Percentiles rank a stretch among this genome's conserved stretches.
These are phyloP conservation scores for Ambrosia artemisiifolia DNA, from an alignment of 129 eudicot genomes.

Conservation along the genomic window DNA sequence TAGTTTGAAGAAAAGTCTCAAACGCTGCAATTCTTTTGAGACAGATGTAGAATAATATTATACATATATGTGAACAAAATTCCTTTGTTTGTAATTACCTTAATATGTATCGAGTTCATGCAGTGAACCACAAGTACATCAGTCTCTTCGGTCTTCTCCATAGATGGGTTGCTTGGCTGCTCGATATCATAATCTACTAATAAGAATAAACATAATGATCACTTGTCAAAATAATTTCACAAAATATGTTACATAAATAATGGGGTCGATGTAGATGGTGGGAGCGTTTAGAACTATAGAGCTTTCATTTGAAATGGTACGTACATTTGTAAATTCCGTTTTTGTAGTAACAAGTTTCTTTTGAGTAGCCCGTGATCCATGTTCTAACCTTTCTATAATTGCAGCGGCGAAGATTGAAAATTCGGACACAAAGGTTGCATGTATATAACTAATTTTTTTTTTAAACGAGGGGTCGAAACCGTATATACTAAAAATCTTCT, in stretches of 20 bases:
- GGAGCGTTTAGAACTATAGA: constrained; percentile 33
- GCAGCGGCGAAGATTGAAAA: too few species aligned
- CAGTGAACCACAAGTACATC: constrained; percentile 55
- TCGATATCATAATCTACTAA: constrained; percentile 65
- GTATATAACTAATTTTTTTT: too few species aligned
- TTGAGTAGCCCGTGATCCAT: constrained; percentile 28
- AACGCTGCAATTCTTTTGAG: neutral
- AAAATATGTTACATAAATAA: constrained; percentile 7
- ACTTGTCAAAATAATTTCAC: neutral
- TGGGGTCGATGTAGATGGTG: constrained; percentile 27
- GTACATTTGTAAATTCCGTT: constrained; percentile 32
- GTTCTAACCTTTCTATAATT: too few species aligned
- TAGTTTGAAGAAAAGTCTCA: neutral
- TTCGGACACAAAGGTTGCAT: too few species aligned
- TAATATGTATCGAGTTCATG: constrained; percentile 93
- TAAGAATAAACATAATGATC: neutral
- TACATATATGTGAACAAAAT: neutral
- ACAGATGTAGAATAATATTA: neutral
- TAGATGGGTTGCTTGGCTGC: constrained; percentile 97
- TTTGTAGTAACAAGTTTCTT: constrained; percentile 40
- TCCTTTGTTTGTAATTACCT: constrained; percentile 47
- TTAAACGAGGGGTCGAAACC: too few species aligned
- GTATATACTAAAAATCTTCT: too few species aligned
- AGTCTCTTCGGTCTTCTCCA: constrained; percentile 76
- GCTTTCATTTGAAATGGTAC: constrained; percentile 35